These are phyloP conservation scores for Flaveria sonorensis DNA, from an alignment of 129 eudicot species.

Conservation along the genomic window DNA sequence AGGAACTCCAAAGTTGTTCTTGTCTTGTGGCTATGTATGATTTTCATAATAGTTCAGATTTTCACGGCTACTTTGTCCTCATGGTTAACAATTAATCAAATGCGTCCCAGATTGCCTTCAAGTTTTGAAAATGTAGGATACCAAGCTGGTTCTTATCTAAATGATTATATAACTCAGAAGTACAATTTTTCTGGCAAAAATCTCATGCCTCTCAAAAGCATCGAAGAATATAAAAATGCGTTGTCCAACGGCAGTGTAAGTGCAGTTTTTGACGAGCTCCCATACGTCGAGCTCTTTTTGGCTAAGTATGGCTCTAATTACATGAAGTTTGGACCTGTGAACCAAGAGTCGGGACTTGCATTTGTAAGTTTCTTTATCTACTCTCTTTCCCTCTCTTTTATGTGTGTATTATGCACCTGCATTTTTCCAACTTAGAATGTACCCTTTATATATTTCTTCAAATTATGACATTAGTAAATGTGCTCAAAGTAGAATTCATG, in stretches of 20 bases:
- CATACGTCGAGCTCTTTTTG: background rate
- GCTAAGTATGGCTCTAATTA: background rate
- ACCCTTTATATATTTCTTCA: background rate
- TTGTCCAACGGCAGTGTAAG: background rate
- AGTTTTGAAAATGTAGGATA: background rate
- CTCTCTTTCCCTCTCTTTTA: too few species aligned
- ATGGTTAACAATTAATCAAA: background rate
- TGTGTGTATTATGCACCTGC: too few species aligned
- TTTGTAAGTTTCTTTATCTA: background rate
- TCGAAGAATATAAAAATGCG: background rate
- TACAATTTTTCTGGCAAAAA: background rate
- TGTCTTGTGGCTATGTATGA: background rate
- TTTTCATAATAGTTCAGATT: background rate
- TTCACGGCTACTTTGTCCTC: conserved; percentile 5
- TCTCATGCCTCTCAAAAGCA: background rate
- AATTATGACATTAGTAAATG: background rate
- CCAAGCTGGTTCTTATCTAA: background rate
- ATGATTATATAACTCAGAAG: background rate
- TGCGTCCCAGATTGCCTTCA: background rate
- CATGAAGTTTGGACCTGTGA: background rate
- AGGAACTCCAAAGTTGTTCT: background rate
- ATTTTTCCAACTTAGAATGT: too few species aligned
- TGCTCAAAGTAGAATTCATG: background rate
- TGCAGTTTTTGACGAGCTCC: background rate
- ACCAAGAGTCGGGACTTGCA: background rate